Conservation (phyloP, 768 basidiomycete species). For the Rhizopogon vesiculosus region DNA sequence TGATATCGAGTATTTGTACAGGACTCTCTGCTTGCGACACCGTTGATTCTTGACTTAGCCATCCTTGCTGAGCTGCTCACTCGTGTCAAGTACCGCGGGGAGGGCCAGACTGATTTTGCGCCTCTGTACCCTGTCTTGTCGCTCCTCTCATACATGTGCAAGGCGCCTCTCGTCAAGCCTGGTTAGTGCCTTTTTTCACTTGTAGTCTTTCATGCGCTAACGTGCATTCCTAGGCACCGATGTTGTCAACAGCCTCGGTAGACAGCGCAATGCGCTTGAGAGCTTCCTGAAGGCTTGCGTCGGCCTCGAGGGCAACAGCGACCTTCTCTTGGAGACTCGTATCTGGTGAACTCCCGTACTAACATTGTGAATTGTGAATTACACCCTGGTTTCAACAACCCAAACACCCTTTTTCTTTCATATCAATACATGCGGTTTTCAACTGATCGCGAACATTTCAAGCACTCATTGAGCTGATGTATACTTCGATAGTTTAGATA, state of each 20-base stretch:
- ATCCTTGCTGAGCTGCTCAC: conserved; percentile 94
- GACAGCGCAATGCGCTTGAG: conserved; percentile 94
- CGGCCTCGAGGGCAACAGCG: conserved; percentile 77
- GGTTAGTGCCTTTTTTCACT: conserved; percentile 33
- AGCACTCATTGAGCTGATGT: too few species aligned
- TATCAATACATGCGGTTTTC: neutral
- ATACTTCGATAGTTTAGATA: too few species aligned
- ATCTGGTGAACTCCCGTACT: conserved; percentile 60
- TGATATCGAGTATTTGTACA: conserved; percentile 24
- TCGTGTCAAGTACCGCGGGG: conserved; percentile 82
- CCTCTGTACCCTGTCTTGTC: conserved; percentile 92
- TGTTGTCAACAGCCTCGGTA: conserved; percentile 91
- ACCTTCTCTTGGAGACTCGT: conserved; percentile 82
- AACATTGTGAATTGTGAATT: neutral
- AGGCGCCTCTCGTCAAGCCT: conserved; percentile 93
- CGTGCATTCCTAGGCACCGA: conserved; percentile 52
- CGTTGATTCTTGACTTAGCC: conserved; percentile 89
- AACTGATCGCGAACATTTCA: neutral
- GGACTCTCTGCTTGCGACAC: conserved; percentile 95
- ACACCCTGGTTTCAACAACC: neutral
- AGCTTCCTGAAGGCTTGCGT: conserved; percentile 92
- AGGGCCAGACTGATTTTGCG: conserved; percentile 56
- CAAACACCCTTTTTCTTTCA: neutral
- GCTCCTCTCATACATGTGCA: conserved; percentile 94
- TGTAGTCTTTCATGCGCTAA: neutral